Base-by-base conservation (phyloP, 768 basidiomycete genomes). In the Lactarius psammicola region DNA sequence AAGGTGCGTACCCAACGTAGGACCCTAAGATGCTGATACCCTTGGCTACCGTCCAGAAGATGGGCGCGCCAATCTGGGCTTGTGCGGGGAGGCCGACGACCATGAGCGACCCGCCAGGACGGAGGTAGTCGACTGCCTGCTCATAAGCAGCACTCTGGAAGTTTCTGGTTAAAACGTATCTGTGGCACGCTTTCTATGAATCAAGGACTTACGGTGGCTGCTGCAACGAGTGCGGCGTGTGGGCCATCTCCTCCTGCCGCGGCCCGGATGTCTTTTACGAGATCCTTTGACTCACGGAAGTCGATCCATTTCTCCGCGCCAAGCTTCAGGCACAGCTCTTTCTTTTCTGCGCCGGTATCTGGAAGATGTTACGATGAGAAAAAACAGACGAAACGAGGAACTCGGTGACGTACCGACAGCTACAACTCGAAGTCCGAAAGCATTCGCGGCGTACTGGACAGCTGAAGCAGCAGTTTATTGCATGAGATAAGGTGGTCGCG, bases 291-390 rank as follows among this genome's bases (percentile, higher is more conserved):
- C 71, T 84, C 77, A 63, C 80, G 83, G 78, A 90, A 95, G 76
- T 95, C 94, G 66, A 96, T 81, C 85, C 86, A 88, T 66, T 81
- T 81, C 70, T 92, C 88, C 0, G 88, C 89, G 31, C 92, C 90
- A 56, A 92, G 84, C 11, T 79, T 74, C 64, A 78, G 67, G 73
- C 82, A 83, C 3, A 92, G 78, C 56, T 85, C 77, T 71, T 82
- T 79, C 80, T 94, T 94, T 65, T 89, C 87, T 8, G 77, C 84
- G 18, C 92, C 90, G 2, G 86, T 86, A 72, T 95, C 93, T 82
- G 74, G 33, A 15, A 10, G 18, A 60, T 11, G 23, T 26, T 17
- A 36, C 18, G 53, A 53, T 65, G 20, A 62, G 63, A 54, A 55
- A 28, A 44, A 34, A 0, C n/a, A 20, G n/a, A 31, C 8, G 31